These are phyloP conservation scores for Aspergillus sclerotioniger DNA, from an alignment of 495 filamentous ascomycete species.

Conservation along the genomic window DNA sequence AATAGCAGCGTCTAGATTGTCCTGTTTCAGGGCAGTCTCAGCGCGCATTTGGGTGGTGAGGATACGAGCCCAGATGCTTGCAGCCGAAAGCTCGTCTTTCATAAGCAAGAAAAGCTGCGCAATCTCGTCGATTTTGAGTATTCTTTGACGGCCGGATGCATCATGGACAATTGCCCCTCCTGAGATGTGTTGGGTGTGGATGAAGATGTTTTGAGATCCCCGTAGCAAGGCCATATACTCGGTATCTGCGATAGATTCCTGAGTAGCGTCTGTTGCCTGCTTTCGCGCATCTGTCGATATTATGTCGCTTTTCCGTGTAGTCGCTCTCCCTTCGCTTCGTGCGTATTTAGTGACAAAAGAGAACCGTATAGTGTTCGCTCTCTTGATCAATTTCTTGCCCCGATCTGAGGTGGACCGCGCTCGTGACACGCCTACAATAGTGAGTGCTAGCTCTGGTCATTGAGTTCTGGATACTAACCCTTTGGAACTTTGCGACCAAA, in stretches of 20 bases:
- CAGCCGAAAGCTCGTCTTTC: slow-evolving; percentile 21
- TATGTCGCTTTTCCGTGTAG: slow-evolving; percentile 15
- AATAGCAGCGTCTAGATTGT: slow-evolving; percentile 22
- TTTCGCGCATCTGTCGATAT: slow-evolving; percentile 10
- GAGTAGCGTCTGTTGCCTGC: slow-evolving; percentile 2
- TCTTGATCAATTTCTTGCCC: slow-evolving; percentile 28
- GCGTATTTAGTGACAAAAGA: slow-evolving; percentile 26
- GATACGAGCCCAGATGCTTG: slow-evolving; percentile 18
- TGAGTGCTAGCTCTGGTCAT: not conserved
- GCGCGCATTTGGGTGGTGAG: slow-evolving; percentile 18
- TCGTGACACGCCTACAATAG: slow-evolving; percentile 21
- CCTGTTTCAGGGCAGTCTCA: slow-evolving; percentile 23
- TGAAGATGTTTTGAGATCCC: slow-evolving; percentile 21
- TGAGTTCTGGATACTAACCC: slow-evolving; percentile 10
- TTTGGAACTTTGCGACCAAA: slow-evolving; percentile 27
- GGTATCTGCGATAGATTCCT: slow-evolving; percentile 16
- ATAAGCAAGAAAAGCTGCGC: slow-evolving; percentile 26
- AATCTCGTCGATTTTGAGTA: slow-evolving; percentile 31
- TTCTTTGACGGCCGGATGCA: slow-evolving; percentile 28
- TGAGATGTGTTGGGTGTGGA: slow-evolving; percentile 27
- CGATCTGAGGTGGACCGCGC: slow-evolving; percentile 20
- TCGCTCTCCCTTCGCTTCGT: slow-evolving; percentile 19
- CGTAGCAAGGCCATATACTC: slow-evolving; percentile 23
- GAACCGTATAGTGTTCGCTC: slow-evolving; percentile 30
- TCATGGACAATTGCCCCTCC: slow-evolving; percentile 30